phyloP scores from a whole-genome alignment of 306 rosid genomes.

The Acacia crassicarpa region DNA sequence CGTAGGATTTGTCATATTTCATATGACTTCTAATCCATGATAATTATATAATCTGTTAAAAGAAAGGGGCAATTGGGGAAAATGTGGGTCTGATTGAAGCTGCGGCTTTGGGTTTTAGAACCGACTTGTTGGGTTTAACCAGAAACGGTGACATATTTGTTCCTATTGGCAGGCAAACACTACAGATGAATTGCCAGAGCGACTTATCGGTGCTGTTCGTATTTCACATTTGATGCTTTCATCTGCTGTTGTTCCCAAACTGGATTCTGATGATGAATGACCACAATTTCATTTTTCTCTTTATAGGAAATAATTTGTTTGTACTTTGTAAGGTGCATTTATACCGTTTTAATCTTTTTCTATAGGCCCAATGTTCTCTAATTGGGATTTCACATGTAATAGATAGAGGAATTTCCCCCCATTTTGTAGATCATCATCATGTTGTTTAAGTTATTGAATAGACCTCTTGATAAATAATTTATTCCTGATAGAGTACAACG shows the following conservation, averaged over 20 bases:
- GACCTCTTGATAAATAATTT: no score
- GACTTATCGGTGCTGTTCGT: conserved; percentile 94
- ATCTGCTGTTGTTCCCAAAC: conserved; percentile 73
- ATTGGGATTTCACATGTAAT: conserved; percentile 35
- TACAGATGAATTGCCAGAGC: conserved; percentile 87
- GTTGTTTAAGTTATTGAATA: no score
- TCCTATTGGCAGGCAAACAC: conserved; percentile 68
- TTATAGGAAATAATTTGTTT: conserved; percentile 55
- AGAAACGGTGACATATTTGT: conserved; percentile 34
- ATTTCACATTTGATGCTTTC: conserved; percentile 80
- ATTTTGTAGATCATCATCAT: no score
- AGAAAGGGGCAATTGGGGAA: no score
- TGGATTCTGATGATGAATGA: conserved; percentile 61
- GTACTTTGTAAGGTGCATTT: conserved; percentile 39
- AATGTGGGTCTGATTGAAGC: neutral
- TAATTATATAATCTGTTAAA: no score
- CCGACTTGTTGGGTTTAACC: neutral
- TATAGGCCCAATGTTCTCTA: conserved; percentile 41
- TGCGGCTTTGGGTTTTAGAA: neutral
- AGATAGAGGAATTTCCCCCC: conserved; percentile 12
- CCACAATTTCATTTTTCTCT: conserved; percentile 26
- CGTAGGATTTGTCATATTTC: conserved; percentile 9
- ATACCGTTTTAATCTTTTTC: conserved; percentile 36
- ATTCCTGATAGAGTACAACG: no score
- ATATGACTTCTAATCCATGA: neutral